phyloP scores from a whole-genome alignment of 768 basidiomycete species.

The Lactarius sanguifluus region DNA sequence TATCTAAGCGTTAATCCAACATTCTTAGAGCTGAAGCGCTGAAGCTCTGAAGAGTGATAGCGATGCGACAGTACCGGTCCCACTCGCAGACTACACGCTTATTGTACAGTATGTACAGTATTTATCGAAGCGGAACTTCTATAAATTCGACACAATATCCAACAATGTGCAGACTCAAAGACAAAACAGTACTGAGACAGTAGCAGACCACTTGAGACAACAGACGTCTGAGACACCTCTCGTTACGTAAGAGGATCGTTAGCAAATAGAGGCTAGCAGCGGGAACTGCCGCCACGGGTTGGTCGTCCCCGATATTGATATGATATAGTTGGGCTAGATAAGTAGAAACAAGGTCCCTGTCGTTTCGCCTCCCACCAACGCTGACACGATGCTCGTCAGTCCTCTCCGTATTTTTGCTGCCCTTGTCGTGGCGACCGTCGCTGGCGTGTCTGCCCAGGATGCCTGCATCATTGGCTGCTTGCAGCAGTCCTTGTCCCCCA shows the following conservation, averaged over 20 bases:
- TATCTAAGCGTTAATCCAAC: too few relatives aligned
- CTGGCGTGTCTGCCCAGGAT: conserved; percentile 10
- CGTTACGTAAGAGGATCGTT: not conserved
- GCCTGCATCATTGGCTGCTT: not conserved
- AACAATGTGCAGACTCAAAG: not conserved
- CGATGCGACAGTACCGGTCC: too few relatives aligned
- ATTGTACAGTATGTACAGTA: too few relatives aligned
- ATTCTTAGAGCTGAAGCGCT: too few relatives aligned
- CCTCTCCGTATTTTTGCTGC: not conserved
- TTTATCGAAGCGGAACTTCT: too few relatives aligned
- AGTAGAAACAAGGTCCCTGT: not conserved
- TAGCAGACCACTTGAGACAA: too few relatives aligned
- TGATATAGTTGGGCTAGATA: not conserved
- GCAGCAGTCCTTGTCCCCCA: too few relatives aligned
- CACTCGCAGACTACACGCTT: too few relatives aligned
- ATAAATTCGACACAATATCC: too few relatives aligned
- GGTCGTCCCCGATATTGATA: too few relatives aligned
- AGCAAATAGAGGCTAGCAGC: not conserved
- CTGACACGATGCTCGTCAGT: conserved; percentile 2
- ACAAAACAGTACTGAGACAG: too few relatives aligned
- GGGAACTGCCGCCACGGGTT: not conserved
- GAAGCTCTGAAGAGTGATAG: too few relatives aligned
- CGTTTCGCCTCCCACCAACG: not conserved
- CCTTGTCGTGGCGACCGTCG: conserved; percentile 2
- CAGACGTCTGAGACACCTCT: not conserved